These are phyloP conservation scores for Vitis rotundifolia DNA, from an alignment of 164 flowering plant genomes.

Conservation along the genomic window DNA sequence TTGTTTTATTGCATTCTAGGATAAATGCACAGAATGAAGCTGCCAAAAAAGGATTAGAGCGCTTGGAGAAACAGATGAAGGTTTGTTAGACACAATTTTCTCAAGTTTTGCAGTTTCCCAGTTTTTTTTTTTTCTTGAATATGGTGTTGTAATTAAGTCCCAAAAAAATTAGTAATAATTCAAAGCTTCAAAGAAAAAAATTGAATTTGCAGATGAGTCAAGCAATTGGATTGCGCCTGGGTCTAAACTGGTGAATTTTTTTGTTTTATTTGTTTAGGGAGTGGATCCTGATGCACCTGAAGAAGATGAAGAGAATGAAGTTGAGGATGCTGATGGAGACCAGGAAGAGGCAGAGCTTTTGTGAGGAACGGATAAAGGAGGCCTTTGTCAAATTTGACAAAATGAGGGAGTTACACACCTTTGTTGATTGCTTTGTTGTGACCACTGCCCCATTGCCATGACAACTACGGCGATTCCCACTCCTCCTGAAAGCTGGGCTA, in stretches of 20 bases:
- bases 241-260: background rate
- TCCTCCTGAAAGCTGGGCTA: too few species aligned
- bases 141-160: too few species aligned
- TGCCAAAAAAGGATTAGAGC: slow-evolving; percentile 85
- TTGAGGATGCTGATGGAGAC: slow-evolving; percentile 85
- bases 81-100: slow-evolving; percentile 30
- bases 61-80: slow-evolving; percentile 97
- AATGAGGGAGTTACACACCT: background rate
- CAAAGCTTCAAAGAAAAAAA: too few species aligned
- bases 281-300: slow-evolving; percentile 99
- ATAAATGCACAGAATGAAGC: slow-evolving; percentile 87
- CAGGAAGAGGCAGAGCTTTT: slow-evolving; percentile 76
- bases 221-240: background rate
- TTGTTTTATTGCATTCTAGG: slow-evolving; percentile 36
- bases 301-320: slow-evolving; percentile 95
- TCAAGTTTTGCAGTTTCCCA: too few species aligned
- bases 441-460: too few species aligned
- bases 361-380: slow-evolving; percentile 22
- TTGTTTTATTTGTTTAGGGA: slow-evolving; percentile 52
- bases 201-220: too few species aligned
- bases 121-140: background rate
- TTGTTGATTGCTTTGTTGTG: too few species aligned
- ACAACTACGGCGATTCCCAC: too few species aligned
- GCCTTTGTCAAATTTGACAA: background rate
- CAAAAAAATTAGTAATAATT: too few species aligned